A percentile compares a stretch with the other conserved stretches of the same genome.
These are phyloP conservation scores for Heterobasidion annosum DNA, from an alignment of 1,284 basidiomycete genomes.

Conservation along the genomic window DNA sequence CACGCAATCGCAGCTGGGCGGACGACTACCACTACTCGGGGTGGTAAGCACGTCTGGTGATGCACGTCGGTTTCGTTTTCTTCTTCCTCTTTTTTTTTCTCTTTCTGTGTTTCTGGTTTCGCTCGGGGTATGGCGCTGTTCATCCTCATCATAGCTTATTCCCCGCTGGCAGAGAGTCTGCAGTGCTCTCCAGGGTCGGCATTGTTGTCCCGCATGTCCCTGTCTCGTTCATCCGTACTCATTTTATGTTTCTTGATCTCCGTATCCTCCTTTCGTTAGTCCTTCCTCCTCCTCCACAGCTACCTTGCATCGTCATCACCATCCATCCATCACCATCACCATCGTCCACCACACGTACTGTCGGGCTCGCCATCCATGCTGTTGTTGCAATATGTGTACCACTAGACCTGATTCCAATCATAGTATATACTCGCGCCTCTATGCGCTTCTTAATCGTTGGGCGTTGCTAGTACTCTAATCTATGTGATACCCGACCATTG, in stretches of 20 bases:
- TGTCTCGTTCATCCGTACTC: not conserved
- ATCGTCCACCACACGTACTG: not conserved
- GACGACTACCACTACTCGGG: slow-evolving; percentile 59
- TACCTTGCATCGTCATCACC: not conserved
- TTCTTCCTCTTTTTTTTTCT: not conserved
- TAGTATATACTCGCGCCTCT: slow-evolving; percentile 1
- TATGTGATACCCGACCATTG: too few species aligned
- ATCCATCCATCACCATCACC: not conserved
- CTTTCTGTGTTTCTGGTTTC: not conserved
- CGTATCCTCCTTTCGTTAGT: not conserved
- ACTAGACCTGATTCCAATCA: not conserved
- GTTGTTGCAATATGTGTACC: slow-evolving; percentile 6
- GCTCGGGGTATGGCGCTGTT: not conserved
- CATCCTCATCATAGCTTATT: not conserved
- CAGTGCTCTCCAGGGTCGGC: too few species aligned
- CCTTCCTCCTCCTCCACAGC: not conserved
- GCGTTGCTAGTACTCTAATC: not conserved
- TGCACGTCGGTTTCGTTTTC: too few species aligned
- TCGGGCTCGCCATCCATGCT: not conserved
- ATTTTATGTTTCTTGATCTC: not conserved
- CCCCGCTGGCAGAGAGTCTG: not conserved
- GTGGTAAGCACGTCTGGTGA: slow-evolving; percentile 34
- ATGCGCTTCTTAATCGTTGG: not conserved
- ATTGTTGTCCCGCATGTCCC: not conserved
- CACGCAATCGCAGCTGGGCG: slow-evolving; percentile 60